Evolutionary conservation across 352 stramenopile species (phyloP).

Genomic region (Globisporangium splendens): DNA sequence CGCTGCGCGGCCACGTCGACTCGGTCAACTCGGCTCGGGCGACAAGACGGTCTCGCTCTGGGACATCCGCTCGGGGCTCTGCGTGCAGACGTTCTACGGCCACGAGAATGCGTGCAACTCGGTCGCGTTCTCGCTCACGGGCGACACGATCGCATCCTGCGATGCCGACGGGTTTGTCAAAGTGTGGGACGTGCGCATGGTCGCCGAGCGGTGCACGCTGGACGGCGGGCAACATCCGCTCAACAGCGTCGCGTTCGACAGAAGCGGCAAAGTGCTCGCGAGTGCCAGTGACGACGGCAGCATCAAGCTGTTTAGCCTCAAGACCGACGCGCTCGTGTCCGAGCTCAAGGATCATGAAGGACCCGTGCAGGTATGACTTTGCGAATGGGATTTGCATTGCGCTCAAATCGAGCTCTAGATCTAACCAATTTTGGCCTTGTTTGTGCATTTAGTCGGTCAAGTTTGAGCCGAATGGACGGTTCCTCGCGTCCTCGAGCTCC

Average conservation of each 20-base stretch:
- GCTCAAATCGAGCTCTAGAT: slow-evolving; percentile 6
- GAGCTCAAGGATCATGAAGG: slow-evolving; percentile 91
- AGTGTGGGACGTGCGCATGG: slow-evolving; percentile 95
- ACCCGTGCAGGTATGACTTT: slow-evolving; percentile 86
- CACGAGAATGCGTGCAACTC: slow-evolving; percentile 94
- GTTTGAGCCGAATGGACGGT: slow-evolving; percentile 87
- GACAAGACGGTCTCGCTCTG: slow-evolving; percentile 96
- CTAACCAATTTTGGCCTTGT: slow-evolving; percentile 8
- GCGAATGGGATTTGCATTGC: slow-evolving; percentile 15
- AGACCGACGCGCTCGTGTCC: slow-evolving; percentile 53
- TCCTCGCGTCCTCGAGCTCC: slow-evolving; percentile 88
- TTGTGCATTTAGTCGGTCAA: slow-evolving; percentile 64
- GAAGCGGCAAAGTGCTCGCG: slow-evolving; percentile 79
- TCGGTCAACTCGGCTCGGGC: slow-evolving; percentile 90
- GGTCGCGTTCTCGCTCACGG: slow-evolving; percentile 80
- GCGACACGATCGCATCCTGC: slow-evolving; percentile 89
- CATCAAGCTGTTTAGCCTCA: slow-evolving; percentile 89
- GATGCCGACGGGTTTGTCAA: slow-evolving; percentile 94
- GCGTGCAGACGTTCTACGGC: slow-evolving; percentile 93
- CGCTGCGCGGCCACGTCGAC: slow-evolving; percentile 93
- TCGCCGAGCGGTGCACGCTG: slow-evolving; percentile 86
- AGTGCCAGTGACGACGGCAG: slow-evolving; percentile 88
- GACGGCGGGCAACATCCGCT: slow-evolving; percentile 86
- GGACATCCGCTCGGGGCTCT: slow-evolving; percentile 91
- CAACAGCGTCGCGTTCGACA: slow-evolving; percentile 90